Conservation (phyloP, 495 filamentous ascomycete genomes). For the Trichoderma reesei region DNA sequence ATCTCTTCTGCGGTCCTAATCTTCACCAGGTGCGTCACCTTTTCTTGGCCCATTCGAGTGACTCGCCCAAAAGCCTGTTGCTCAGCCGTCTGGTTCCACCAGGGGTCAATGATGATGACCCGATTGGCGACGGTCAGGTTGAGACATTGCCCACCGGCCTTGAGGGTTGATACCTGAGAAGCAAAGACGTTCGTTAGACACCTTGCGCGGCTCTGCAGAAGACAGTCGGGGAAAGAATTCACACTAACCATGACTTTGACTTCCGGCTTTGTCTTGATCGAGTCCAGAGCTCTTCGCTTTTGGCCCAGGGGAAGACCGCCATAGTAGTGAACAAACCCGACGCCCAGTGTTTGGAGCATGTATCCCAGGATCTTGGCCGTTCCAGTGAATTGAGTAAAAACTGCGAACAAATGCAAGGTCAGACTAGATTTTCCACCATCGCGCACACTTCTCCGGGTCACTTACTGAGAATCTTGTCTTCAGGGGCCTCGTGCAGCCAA, state of each 20-base stretch:
- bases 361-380: constrained; percentile 26
- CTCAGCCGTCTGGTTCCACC: constrained; percentile 30
- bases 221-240: too few species aligned
- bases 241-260: constrained; percentile 25
- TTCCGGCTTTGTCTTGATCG: constrained; percentile 14
- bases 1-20: constrained; percentile 41
- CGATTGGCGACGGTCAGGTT: constrained; percentile 28
- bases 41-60: constrained; percentile 51
- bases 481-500: constrained; percentile 24
- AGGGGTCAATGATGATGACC: constrained; percentile 35
- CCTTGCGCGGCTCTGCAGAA: neutral
- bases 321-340: constrained; percentile 19
- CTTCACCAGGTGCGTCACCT: constrained; percentile 43
- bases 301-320: constrained; percentile 16
- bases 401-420: constrained; percentile 9
- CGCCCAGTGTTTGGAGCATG: constrained; percentile 15
- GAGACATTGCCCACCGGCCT: constrained; percentile 24
- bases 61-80: constrained; percentile 53
- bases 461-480: constrained; percentile 31
- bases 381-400: constrained; percentile 28
- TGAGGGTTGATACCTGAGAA: constrained; percentile 22
- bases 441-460: too few species aligned
- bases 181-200: neutral
- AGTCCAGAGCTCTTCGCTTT: constrained; percentile 15
- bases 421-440: too few species aligned